Conservation (phyloP, 306 rosid genomes). For the Sicyos edulis region DNA sequence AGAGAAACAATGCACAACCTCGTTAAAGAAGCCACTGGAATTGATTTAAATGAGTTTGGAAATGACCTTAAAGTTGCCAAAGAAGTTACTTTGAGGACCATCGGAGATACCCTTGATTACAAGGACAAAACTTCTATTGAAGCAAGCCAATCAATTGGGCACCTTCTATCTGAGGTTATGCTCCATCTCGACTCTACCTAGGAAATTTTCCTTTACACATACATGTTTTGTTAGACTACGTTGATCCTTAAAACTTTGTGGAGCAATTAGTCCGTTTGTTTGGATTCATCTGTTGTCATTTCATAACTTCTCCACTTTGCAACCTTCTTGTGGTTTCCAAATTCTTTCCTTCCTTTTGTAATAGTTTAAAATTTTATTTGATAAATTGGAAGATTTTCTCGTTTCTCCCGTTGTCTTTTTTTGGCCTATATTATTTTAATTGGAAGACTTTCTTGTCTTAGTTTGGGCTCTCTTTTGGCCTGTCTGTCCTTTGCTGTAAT, state of each 20-base stretch:
- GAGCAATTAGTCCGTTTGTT: not conserved
- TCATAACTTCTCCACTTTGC: constrained; percentile 5
- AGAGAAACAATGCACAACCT: constrained; percentile 96
- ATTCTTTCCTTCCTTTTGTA: not conserved
- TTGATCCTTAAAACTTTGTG: not conserved
- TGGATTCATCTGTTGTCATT: constrained; percentile 6
- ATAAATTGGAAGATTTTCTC: constrained; percentile 5
- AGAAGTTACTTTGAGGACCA: constrained; percentile 49
- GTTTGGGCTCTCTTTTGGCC: not conserved
- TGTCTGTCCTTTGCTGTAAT: not conserved
- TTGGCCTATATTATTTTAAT: not conserved
- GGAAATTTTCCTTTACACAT: not conserved
- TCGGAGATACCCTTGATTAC: constrained; percentile 49
- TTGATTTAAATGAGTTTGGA: constrained; percentile 57
- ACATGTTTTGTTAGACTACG: not conserved
- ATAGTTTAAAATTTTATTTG: not conserved
- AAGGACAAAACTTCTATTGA: constrained; percentile 64
- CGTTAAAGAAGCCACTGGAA: constrained; percentile 71
- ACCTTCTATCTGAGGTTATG: constrained; percentile 77
- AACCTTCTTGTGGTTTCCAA: not conserved
- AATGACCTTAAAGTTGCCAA: constrained; percentile 64
- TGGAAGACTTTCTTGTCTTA: not conserved
- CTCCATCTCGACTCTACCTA: constrained; percentile 28
- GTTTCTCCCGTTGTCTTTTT: not conserved
- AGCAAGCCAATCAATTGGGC: constrained; percentile 73